Evolutionary conservation across 768 basidiomycete genomes (phyloP).

Genomic region (Panellus pusillus): DNA sequence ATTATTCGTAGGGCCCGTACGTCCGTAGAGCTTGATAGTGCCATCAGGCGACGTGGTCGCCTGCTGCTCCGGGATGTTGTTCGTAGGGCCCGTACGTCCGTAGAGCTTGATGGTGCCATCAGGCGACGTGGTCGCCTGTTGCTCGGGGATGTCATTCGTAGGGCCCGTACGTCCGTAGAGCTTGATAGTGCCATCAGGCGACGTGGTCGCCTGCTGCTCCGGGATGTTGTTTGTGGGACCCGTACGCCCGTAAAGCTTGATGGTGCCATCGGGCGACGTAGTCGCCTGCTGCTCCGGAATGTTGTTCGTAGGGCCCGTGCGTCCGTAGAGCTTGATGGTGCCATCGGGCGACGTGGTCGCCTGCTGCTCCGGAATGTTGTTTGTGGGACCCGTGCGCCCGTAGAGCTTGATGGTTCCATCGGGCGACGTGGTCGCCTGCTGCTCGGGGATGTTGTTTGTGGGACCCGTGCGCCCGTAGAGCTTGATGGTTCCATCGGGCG

Average conservation of each 20-base stretch:
- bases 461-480: constrained; percentile 10
- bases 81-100: neutral
- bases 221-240: constrained; percentile 27
- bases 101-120: constrained; percentile 37
- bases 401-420: constrained; percentile 37
- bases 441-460: constrained; percentile 29
- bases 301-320: neutral
- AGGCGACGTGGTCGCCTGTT: constrained; percentile 34
- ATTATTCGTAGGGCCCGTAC: constrained; percentile 8
- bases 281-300: constrained; percentile 29
- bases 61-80: neutral
- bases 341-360: constrained; percentile 27
- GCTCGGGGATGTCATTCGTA: constrained; percentile 29
- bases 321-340: constrained; percentile 5
- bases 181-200: constrained; percentile 30
- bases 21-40: constrained; percentile 24
- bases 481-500: constrained; percentile 29
- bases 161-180: constrained; percentile 11
- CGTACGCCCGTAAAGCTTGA: constrained; percentile 34
- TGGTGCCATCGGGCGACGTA: constrained; percentile 25
- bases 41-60: constrained; percentile 29
- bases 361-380: constrained; percentile 21
- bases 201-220: constrained; percentile 25
- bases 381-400: constrained; percentile 24
- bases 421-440: constrained; percentile 34